A percentile compares a stretch with the other conserved stretches of the same genome.
Evolutionary conservation across 2,329 filamentous ascomycete genomes (phyloP).

Genomic region (Aspergillus arachidicola): DNA sequence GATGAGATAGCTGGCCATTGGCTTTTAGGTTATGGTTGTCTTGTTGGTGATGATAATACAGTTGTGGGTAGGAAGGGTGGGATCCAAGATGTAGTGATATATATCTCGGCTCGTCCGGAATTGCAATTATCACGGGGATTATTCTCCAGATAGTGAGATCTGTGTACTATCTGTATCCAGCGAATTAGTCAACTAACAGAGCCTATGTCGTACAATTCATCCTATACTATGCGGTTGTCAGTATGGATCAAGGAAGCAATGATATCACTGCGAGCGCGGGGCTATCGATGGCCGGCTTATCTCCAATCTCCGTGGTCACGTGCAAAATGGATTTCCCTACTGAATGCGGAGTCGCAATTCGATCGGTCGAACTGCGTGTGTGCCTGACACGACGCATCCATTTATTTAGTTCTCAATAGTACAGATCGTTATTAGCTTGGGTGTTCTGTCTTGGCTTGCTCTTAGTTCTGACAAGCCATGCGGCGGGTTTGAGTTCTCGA

Average conservation of each 20-base stretch:
- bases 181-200: neutral
- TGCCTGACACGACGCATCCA: neutral
- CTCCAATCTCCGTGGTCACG: neutral
- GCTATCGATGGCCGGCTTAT: neutral
- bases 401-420: neutral
- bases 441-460: neutral
- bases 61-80: too few species aligned
- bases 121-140: too few species aligned
- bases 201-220: too few species aligned
- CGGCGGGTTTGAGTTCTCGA: neutral
- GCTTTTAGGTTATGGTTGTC: too few species aligned
- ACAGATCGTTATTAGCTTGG: neutral
- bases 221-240: too few species aligned
- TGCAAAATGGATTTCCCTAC: neutral
- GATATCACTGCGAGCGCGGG: neutral
- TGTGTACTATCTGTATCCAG: rapidly evolving
- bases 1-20: slow-evolving; percentile 42
- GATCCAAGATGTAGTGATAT: neutral
- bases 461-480: neutral
- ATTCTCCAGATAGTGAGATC: too few species aligned
- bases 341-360: neutral
- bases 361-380: neutral
- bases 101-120: neutral
- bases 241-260: neutral
- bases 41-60: too few species aligned